Base-by-base conservation (phyloP, 768 basidiomycete species). In the Cystofilobasidium ferigula region DNA sequence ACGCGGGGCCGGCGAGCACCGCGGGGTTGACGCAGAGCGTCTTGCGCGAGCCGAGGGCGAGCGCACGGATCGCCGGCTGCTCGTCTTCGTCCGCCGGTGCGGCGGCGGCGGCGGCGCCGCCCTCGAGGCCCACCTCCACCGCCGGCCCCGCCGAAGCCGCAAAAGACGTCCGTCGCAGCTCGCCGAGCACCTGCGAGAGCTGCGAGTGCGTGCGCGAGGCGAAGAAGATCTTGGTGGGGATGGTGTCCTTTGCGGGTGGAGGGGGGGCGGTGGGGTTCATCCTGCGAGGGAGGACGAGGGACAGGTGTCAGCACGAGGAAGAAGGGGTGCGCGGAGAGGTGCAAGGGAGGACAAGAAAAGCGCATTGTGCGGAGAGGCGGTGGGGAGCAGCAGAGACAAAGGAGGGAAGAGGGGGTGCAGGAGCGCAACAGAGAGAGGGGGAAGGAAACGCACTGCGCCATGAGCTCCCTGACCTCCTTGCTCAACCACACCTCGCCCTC, bases 131-230 rank as follows among this genome's bases (percentile, higher is more conserved):
- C 74, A 74, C 32, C 70, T 62, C 57, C 78, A 61, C 62, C 26
- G 71, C 63, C 22, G 28, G 3, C 13, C 28, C 28, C 3, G 30
- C 6, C 5, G 45, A 24, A 14, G 20, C 18, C 3, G 64, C 76
- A 73, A 73, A 92, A 74, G 69, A 80, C 80, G 94, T 82, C 71
- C 84, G 86, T 45, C 78, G 81, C 13, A 97, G 79, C 73, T 99
- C 95, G 4, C 87, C 86, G 22, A 92, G 80, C 4, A 98, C 81
- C 74, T 99, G 94, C 1, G 91, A 81, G 4, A 99, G 82, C 72
- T 99, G 94, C 1, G 93, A 93, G 76, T 99, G 94, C 0, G 94
- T 99, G 36, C 94, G 81, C 0, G 95, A 98, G 0, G 93, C 88
- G 72, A 93, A 95, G 75, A 84, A 95, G 68, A 98, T 86, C 79